Conservation (phyloP, 1,284 basidiomycete species). For the Cystobasidium sp. region DNA sequence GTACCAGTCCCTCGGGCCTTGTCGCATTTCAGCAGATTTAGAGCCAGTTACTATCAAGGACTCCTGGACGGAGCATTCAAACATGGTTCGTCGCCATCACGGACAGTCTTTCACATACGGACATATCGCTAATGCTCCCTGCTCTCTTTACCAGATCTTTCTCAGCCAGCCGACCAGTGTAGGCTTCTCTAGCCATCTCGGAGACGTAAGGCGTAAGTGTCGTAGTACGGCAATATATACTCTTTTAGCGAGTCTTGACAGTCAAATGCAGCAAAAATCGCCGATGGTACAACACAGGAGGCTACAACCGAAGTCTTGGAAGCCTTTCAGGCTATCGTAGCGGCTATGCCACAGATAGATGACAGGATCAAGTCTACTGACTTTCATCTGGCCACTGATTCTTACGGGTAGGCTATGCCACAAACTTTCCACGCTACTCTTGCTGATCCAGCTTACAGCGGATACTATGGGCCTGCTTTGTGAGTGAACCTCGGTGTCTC, state of each 20-base stretch:
- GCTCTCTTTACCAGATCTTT: slow-evolving; percentile 1
- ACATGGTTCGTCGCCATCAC: neutral
- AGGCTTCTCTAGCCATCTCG: slow-evolving; percentile 14
- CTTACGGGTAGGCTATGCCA: neutral
- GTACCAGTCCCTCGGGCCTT: slow-evolving; percentile 26
- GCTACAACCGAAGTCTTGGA: slow-evolving; percentile 21
- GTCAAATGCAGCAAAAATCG: no score
- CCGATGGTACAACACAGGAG: neutral
- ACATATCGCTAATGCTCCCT: no score
- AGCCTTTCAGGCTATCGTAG: slow-evolving; percentile 18
- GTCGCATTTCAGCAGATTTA: slow-evolving; percentile 16
- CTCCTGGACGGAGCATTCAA: slow-evolving; percentile 21
- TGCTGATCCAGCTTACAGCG: neutral
- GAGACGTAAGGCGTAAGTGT: neutral
- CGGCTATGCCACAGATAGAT: slow-evolving; percentile 17
- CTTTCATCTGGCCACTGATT: slow-evolving; percentile 30
- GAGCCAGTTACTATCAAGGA: neutral
- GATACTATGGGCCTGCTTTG: slow-evolving; percentile 6
- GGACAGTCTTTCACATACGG: no score
- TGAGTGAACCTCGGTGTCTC: neutral
- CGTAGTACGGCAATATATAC: no score
- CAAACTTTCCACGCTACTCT: neutral
- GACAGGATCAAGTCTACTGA: slow-evolving; percentile 11
- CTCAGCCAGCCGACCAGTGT: slow-evolving; percentile 23
- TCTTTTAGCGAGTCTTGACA: no score